phyloP scores from a whole-genome alignment of 2,329 filamentous ascomycete species.

The Metarhizium brunneum region DNA sequence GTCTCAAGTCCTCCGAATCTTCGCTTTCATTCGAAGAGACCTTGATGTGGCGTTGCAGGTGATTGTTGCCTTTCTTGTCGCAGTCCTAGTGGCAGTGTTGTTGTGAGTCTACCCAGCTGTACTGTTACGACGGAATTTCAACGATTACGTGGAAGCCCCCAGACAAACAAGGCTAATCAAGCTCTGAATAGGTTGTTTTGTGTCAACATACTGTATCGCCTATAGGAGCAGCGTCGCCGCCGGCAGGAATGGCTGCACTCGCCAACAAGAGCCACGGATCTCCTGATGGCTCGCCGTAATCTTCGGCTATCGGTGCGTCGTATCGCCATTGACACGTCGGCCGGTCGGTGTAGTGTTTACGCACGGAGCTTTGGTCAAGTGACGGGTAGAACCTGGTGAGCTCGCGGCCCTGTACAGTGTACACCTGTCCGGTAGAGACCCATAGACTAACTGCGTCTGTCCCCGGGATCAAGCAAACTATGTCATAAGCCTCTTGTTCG shows the following conservation, averaged over 20 bases:
- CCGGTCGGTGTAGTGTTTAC: background rate
- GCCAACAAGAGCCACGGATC: background rate
- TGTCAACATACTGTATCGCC: background rate
- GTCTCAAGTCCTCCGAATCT: background rate
- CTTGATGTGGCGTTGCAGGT: background rate
- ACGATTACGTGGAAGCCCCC: background rate
- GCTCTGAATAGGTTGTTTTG: background rate
- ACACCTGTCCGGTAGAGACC: background rate
- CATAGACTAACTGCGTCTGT: background rate
- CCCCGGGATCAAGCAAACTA: background rate
- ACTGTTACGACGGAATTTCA: background rate
- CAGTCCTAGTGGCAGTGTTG: background rate
- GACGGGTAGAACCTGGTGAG: background rate
- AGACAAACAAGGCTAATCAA: background rate
- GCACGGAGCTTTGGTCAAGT: background rate
- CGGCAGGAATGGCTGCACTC: background rate
- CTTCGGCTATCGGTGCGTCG: background rate
- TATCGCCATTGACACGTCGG: background rate
- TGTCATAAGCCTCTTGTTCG: background rate
- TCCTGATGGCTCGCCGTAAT: background rate
- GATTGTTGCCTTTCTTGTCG: background rate
- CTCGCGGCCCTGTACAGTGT: background rate
- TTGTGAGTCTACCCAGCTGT: background rate
- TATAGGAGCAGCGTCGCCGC: background rate
- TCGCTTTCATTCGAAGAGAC: background rate